These are phyloP conservation scores for Acephala macrosclerotiorum DNA, from an alignment of 2,329 filamentous ascomycete species.

Conservation along the genomic window DNA sequence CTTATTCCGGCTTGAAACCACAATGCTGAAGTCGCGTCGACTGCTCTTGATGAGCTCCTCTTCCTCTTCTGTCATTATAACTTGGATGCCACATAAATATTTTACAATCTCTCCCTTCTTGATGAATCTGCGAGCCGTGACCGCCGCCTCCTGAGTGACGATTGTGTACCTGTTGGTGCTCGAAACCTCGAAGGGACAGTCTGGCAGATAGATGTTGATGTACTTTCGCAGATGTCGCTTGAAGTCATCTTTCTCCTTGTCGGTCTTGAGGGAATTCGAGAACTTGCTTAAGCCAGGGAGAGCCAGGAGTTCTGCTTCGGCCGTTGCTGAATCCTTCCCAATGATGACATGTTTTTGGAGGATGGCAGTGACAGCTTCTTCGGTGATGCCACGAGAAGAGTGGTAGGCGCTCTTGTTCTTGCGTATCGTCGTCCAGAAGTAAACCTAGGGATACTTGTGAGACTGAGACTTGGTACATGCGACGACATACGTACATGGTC, in stretches of 20 bases:
- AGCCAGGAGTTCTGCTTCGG: conserved; percentile 75
- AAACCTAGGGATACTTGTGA: conserved; percentile 65
- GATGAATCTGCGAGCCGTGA: conserved; percentile 82
- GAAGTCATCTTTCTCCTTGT: conserved; percentile 87
- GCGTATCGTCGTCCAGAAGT: conserved; percentile 95
- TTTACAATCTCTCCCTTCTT: conserved; percentile 86
- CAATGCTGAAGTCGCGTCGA: conserved; percentile 95
- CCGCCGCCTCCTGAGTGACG: conserved; percentile 84
- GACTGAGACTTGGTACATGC: neutral
- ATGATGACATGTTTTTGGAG: conserved; percentile 74
- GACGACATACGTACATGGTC: conserved; percentile 76
- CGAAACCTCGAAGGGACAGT: conserved; percentile 94
- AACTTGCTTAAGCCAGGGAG: conserved; percentile 80
- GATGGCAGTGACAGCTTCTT: conserved; percentile 65
- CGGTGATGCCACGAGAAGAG: conserved; percentile 77
- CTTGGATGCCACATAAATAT: conserved; percentile 89
- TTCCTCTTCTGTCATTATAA: conserved; percentile 90
- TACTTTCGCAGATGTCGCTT: conserved; percentile 86
- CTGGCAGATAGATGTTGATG: conserved; percentile 88
- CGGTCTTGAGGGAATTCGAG: conserved; percentile 69
- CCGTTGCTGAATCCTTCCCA: conserved; percentile 72
- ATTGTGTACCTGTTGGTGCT: conserved; percentile 90
- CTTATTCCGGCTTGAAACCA: conserved; percentile 92
- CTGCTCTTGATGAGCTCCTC: conserved; percentile 81
- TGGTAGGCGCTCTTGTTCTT: conserved; percentile 92